Base-by-base conservation (phyloP, 768 basidiomycete species). In the Rubroboletus satanas region DNA sequence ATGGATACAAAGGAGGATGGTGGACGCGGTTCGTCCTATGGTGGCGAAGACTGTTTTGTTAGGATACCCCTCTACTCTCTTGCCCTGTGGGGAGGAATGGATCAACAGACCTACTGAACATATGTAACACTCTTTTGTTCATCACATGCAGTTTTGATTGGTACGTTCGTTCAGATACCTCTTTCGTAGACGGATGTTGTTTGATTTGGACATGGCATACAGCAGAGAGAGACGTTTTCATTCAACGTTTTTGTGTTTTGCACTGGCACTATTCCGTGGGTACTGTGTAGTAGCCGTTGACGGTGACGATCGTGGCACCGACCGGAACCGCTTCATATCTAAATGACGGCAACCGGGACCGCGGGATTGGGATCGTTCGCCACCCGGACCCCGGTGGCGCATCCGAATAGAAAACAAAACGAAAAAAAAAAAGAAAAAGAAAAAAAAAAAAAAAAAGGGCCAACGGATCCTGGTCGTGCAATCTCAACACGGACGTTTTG, bases 11-110 rank as follows among this genome's bases (percentile, higher is more conserved):
- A 64, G 90, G 92, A 21, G 77, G 82, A 42, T 88, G 84, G 82
- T 93, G 90, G 90, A 82, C 82, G 42, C 77, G 87, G 58, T 83
- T 94, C 65, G 73, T 82, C 61, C 70, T 84, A 44, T 94, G 93
- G 93, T 90, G 84, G 81, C 82, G 81, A 68, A 81, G 79, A 70
- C 59, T 87, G 45, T 92, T 93, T 73, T 89, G 88, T 72, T 91
- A 79, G 72, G 58, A 62, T 71, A 66, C 58, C 57, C 61, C 42
- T 41, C 39, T 28, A 32, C 15, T 29, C 42, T 14, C 57, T 12
- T 9, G 7, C 32, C 17, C 28, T 49, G 37, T 21, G 35, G 43
- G 43, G 46, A 38, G 55, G 49, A 46, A 45, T 37, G 46, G 52
- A 59, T 44, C 44, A 28, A 50, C 62, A 63, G 36, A 53, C 53